A percentile compares a stretch with the other conserved stretches of the same genome.
phyloP scores from a whole-genome alignment of 495 filamentous ascomycete genomes.

The Trichoderma orchidacearum region DNA sequence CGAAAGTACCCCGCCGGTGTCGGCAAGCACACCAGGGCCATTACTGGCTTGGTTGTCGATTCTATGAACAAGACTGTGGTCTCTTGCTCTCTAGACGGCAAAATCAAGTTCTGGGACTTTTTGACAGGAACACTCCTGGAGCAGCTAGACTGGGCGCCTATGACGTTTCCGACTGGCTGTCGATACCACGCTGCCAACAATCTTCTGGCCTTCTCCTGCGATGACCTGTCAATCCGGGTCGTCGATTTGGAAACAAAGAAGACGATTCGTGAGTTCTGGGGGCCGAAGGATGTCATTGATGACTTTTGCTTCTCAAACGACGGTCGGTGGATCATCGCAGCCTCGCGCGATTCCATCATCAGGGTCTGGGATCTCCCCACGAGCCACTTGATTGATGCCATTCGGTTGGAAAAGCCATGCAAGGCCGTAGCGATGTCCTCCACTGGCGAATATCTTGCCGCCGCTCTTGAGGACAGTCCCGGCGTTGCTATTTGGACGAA shows the following conservation, averaged over 20 bases:
- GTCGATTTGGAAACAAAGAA: constrained; percentile 84
- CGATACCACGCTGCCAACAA: constrained; percentile 70
- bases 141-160: constrained; percentile 75
- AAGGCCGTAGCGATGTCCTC: constrained; percentile 75
- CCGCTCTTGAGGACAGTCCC: constrained; percentile 68
- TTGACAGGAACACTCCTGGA: constrained; percentile 59
- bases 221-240: constrained; percentile 76
- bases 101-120: constrained; percentile 97
- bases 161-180: constrained; percentile 62
- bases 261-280: constrained; percentile 86
- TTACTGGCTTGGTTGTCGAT: constrained; percentile 78
- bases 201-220: constrained; percentile 78
- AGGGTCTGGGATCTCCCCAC: constrained; percentile 94
- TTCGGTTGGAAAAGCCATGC: constrained; percentile 61
- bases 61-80: constrained; percentile 69
- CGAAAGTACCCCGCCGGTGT: constrained; percentile 28
- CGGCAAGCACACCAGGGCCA: constrained; percentile 63
- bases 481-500: constrained; percentile 94
- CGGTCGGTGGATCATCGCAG: constrained; percentile 85
- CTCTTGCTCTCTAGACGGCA: constrained; percentile 84
- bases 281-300: constrained; percentile 64
- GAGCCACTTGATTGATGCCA: constrained; percentile 82
- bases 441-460: constrained; percentile 87
- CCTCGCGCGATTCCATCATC: constrained; percentile 68
- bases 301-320: constrained; percentile 88